phyloP scores from a whole-genome alignment of 768 basidiomycete species.

The Boletus subcaerulescens region DNA sequence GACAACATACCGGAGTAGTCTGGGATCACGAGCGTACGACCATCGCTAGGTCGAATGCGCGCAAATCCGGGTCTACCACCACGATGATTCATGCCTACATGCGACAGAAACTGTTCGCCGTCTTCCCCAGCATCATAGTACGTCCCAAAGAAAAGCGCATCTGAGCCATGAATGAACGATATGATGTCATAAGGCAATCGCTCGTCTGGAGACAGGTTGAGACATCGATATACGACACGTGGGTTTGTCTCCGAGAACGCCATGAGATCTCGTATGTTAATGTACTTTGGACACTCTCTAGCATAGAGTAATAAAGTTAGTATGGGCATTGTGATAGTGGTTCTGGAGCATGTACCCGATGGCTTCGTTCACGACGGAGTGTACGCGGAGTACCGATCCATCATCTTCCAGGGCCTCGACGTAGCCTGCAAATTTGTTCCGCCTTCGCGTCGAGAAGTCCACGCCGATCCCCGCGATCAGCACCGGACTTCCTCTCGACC shows the following conservation, averaged over 20 bases:
- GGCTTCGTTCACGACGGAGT: slow-evolving; percentile 47
- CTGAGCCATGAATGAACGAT: slow-evolving; percentile 44
- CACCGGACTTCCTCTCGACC: slow-evolving; percentile 10
- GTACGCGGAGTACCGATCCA: slow-evolving; percentile 35
- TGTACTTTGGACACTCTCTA: slow-evolving; percentile 72
- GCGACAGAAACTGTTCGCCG: slow-evolving; percentile 43
- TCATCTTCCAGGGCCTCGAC: slow-evolving; percentile 36
- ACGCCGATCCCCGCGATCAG: slow-evolving; percentile 61
- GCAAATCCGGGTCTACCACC: slow-evolving; percentile 61
- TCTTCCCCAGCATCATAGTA: slow-evolving; percentile 44
- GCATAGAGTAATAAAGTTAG: neutral
- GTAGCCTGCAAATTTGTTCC: slow-evolving; percentile 63
- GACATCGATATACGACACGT: slow-evolving; percentile 33
- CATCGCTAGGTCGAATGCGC: slow-evolving; percentile 52
- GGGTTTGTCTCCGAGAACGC: slow-evolving; percentile 42
- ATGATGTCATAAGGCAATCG: slow-evolving; percentile 51
- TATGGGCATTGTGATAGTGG: neutral
- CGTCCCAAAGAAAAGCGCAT: slow-evolving; percentile 60
- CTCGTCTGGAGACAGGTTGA: slow-evolving; percentile 34
- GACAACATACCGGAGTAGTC: slow-evolving; percentile 51
- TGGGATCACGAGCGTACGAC: slow-evolving; percentile 54
- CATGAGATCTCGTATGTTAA: slow-evolving; percentile 52
- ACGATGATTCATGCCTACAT: slow-evolving; percentile 66
- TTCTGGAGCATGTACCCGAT: slow-evolving; percentile 46
- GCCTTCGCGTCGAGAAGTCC: slow-evolving; percentile 53